These are phyloP conservation scores for Epichloe baconii DNA, from an alignment of 2,329 filamentous ascomycete genomes.

Conservation along the genomic window DNA sequence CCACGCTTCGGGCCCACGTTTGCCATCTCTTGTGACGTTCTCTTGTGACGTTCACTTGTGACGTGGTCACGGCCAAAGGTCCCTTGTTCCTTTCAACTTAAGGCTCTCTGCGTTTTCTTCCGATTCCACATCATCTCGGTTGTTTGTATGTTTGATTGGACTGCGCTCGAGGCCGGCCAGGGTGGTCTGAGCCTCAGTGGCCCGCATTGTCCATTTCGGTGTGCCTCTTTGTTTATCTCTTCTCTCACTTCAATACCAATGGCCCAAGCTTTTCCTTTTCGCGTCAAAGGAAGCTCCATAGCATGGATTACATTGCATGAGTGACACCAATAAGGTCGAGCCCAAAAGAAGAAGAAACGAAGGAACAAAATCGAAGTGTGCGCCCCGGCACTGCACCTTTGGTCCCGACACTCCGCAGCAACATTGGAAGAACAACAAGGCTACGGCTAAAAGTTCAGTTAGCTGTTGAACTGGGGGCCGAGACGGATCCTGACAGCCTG, in stretches of 20 bases:
- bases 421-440: not conserved
- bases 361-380: not conserved
- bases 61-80: not conserved
- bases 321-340: not conserved
- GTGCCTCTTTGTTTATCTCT: not conserved
- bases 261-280: conserved; percentile 1
- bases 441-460: not conserved
- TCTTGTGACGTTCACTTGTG: no score
- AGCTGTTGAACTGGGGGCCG: not conserved
- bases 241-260: not conserved
- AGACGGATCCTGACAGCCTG: not conserved
- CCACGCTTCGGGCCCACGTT: not conserved
- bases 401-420: not conserved
- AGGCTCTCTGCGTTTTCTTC: not conserved
- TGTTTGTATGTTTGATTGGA: conserved; percentile 4
- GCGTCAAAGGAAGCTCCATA: not conserved
- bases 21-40: no score
- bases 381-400: not conserved
- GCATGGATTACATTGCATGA: not conserved
- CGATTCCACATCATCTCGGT: not conserved
- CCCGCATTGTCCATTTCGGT: not conserved
- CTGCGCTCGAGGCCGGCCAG: not conserved
- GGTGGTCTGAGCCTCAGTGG: not conserved
- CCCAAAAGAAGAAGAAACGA: not conserved
- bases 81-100: not conserved